A percentile compares a stretch with the other conserved stretches of the same genome.
Conservation (phyloP, 345 rosid species). For the Hibiscus mutabilis region DNA sequence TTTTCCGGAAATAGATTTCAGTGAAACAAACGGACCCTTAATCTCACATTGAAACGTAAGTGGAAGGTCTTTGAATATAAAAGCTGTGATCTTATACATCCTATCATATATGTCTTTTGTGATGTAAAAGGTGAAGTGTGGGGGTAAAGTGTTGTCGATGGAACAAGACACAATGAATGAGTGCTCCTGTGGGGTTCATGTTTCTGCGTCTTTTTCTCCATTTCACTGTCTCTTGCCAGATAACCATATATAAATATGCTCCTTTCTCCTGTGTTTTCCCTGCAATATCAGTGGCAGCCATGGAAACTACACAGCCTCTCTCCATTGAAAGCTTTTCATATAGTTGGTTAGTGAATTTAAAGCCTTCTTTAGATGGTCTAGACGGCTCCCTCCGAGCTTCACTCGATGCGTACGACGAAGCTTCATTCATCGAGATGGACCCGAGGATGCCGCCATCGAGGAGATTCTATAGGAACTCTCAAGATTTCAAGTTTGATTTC, state of each 20-base stretch:
- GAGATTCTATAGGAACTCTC: conserved; percentile 60
- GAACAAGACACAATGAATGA: conserved; percentile 40
- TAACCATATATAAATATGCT: conserved; percentile 39
- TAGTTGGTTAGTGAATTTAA: conserved; percentile 78
- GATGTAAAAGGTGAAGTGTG: conserved; percentile 14
- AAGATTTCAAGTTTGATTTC: conserved; percentile 75
- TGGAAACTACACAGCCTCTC: conserved; percentile 70
- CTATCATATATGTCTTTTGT: not conserved
- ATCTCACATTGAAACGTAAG: too few relatives aligned
- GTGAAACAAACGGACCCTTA: too few relatives aligned
- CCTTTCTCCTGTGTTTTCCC: conserved; percentile 4
- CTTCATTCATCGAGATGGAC: conserved; percentile 95
- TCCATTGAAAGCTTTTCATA: conserved; percentile 92
- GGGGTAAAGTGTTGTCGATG: conserved; percentile 27
- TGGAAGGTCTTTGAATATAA: too few relatives aligned
- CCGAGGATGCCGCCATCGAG: conserved; percentile 84
- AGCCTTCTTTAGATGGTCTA: conserved; percentile 50
- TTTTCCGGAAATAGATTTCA: too few relatives aligned
- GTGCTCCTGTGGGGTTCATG: conserved; percentile 48
- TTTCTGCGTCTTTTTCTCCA: conserved; percentile 27
- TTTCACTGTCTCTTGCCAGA: conserved; percentile 56
- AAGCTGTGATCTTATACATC: too few relatives aligned
- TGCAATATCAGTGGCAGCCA: conserved; percentile 19
- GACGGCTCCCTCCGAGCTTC: conserved; percentile 43
- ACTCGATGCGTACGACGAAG: conserved; percentile 57